A percentile compares a stretch with the other conserved stretches of the same genome.
phyloP scores from a whole-genome alignment of 2,329 filamentous ascomycete species.

The Alternaria rosae region DNA sequence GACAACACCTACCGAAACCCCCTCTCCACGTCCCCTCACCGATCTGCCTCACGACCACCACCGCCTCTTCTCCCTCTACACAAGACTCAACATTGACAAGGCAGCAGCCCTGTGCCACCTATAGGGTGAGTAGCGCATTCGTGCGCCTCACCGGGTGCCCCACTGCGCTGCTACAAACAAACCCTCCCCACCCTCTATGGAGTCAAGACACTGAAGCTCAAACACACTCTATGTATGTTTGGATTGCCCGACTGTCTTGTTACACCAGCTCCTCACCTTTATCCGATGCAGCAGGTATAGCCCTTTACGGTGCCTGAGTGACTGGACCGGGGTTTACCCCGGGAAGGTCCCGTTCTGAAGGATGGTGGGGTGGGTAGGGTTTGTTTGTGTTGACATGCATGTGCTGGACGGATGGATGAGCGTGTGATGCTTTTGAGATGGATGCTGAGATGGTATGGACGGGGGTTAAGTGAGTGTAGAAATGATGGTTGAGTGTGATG shows the following conservation, averaged over 20 bases:
- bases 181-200: not conserved
- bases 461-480: not conserved
- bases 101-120: not conserved
- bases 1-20: not conserved
- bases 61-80: not conserved
- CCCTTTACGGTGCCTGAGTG: conserved; percentile 9
- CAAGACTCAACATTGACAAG: not conserved
- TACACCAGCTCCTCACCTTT: not conserved
- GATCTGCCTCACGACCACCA: not conserved
- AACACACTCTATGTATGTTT: not conserved
- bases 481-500: not conserved
- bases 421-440: not conserved
- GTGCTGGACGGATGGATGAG: not conserved
- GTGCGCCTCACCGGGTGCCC: not conserved
- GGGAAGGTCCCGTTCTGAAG: conserved; percentile 4
- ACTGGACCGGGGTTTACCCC: not conserved
- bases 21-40: not conserved
- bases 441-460: not conserved
- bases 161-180: not conserved
- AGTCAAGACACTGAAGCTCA: not conserved
- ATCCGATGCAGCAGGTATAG: conserved; percentile 15
- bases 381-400: conserved; percentile 1
- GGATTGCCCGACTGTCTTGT: not conserved
- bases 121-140: not conserved
- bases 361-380: not conserved